A percentile compares a stretch with the other conserved stretches of the same genome.
These are phyloP conservation scores for Plectosphaerella cucumerina DNA, from an alignment of 2,329 filamentous ascomycete genomes.

Conservation along the genomic window DNA sequence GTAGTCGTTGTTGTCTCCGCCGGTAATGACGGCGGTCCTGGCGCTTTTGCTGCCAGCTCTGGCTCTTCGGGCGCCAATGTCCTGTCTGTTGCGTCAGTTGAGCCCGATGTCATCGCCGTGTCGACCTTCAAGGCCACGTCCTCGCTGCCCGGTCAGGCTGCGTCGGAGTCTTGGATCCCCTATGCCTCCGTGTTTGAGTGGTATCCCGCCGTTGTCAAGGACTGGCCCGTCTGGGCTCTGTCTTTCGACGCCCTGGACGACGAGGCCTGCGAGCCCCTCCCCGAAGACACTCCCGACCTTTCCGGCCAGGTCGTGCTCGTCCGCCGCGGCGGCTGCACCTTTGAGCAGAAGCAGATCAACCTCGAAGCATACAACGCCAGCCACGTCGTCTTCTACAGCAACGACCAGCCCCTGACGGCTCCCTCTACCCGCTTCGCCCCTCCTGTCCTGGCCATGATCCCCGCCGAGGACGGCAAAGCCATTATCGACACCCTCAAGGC, in stretches of 20 bases:
- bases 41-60: slow-evolving; percentile 15
- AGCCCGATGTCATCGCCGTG: slow-evolving; percentile 22
- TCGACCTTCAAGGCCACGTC: slow-evolving; percentile 24
- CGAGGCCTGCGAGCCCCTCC: slow-evolving; percentile 13
- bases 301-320: slow-evolving; percentile 34
- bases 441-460: not conserved
- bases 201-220: no score
- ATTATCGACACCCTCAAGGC: slow-evolving; percentile 13
- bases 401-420: slow-evolving; percentile 23
- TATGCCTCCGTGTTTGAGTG: no score
- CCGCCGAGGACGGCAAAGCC: slow-evolving; percentile 7
- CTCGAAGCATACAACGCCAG: slow-evolving; percentile 50
- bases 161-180: no score
- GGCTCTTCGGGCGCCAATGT: slow-evolving; percentile 19
- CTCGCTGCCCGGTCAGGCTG: slow-evolving; percentile 7
- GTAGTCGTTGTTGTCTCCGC: slow-evolving; percentile 20
- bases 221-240: no score
- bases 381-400: slow-evolving; percentile 60
- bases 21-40: slow-evolving; percentile 18
- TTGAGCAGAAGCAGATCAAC: slow-evolving; percentile 48
- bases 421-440: slow-evolving; percentile 12
- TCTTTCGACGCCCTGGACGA: no score
- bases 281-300: slow-evolving; percentile 32
- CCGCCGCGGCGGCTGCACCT: slow-evolving; percentile 43
- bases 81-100: slow-evolving; percentile 20